Base-by-base conservation (phyloP, 306 rosid species). In the Trifolium dubium region DNA sequence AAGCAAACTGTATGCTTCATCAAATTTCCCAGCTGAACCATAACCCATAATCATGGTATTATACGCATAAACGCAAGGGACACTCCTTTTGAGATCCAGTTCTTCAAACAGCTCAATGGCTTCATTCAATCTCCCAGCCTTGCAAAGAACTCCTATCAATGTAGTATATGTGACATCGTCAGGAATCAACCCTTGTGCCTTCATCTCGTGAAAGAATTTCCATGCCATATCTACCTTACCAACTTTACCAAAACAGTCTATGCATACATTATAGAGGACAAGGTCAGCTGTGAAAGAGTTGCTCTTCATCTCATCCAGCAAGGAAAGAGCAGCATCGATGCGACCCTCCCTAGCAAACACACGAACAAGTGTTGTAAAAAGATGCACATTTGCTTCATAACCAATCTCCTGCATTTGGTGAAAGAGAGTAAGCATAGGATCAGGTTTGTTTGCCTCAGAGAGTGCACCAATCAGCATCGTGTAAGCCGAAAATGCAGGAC, bases 11-110 rank as follows among this genome's bases (percentile, higher is more conserved):
- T 89, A 91, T 7, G 92, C 96, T 88, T 91, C 90, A 49, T 91
- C 91, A 62, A 94, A 94, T 82, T 79, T 89, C 73, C 97, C 97
- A 69, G 81, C 87, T n/a, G 83, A 84, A n/a, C 96, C 96, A 80
- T 88, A 94, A 50, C 98, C 98, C 97, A 94, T 91, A 81, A 94
- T 88, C 98, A 94, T 87, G 73, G 97, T 94, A 87, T 89, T 94
- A 81, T 94, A 94, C 29, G 98, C 96, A 84, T 91, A 94, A n/a
- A 84, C 95, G 81, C 96, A 94, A 71, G 98, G 98, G 37, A 88
- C 95, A n/a, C 75, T 86, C 84, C 88, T 84, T 73, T 86, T 77
- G 29, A 19, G 81, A 84, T 94, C 97, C 87, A 91, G 77, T 67
- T 88, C 84, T 74, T 94, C 97, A 74, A 94, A 94, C 76, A 94